phyloP scores from a whole-genome alignment of 306 rosid species.

The Cercis canadensis region DNA sequence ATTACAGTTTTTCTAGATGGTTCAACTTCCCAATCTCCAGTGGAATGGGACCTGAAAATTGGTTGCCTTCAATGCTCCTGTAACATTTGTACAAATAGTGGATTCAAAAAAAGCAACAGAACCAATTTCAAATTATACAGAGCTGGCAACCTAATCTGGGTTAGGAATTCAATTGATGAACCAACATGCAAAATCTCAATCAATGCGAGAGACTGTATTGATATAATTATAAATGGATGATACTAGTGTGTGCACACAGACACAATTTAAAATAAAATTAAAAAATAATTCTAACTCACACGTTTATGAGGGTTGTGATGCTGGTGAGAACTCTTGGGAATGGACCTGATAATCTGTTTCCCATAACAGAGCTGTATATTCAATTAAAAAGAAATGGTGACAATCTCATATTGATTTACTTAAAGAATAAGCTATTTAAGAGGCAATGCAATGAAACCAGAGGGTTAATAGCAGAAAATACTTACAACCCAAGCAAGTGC shows the following conservation, averaged over 20 bases:
- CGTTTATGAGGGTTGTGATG: constrained; percentile 78
- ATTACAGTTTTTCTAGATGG: constrained; percentile 75
- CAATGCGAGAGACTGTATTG: too few relatives aligned
- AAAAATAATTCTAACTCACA: constrained; percentile 62
- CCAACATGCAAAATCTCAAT: neutral
- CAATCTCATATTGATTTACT: constrained; percentile 24
- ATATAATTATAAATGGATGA: too few relatives aligned
- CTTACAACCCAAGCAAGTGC: constrained; percentile 74
- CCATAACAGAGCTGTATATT: constrained; percentile 81
- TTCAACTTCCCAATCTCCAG: constrained; percentile 65
- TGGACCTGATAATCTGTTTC: constrained; percentile 87
- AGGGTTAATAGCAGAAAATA: constrained; percentile 28
- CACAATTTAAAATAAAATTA: constrained; percentile 25
- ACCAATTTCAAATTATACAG: constrained; percentile 20
- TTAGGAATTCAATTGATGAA: neutral
- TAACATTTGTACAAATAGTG: constrained; percentile 32
- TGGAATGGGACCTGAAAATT: constrained; percentile 71
- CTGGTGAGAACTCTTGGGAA: constrained; percentile 83
- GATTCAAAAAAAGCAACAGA: constrained; percentile 8
- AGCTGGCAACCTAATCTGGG: constrained; percentile 13
- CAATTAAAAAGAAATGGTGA: constrained; percentile 31
- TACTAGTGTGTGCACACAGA: neutral
- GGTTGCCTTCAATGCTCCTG: constrained; percentile 94
- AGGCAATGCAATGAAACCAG: constrained; percentile 31
- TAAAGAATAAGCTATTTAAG: constrained; percentile 11